Evolutionary conservation across 2,329 filamentous ascomycete genomes (phyloP).

Genomic region (Monilinia vaccinii-corymbosi): DNA sequence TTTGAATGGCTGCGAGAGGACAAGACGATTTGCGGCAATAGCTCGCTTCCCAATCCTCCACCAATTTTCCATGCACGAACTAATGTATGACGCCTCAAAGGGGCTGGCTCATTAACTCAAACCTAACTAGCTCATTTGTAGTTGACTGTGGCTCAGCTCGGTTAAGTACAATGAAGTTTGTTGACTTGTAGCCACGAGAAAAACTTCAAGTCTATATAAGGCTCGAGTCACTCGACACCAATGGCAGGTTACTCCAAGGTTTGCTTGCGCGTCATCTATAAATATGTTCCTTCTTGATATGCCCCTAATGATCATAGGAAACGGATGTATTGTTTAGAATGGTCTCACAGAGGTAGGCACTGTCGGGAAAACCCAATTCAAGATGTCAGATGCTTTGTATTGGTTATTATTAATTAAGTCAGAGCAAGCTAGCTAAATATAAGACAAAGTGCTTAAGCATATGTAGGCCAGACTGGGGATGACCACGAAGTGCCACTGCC

Average conservation of each 20-base stretch:
- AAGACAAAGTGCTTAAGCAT: not conserved
- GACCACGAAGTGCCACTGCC: slow-evolving; percentile 12
- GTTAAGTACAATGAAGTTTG: not conserved
- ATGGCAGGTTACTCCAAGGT: not conserved
- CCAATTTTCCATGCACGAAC: not conserved
- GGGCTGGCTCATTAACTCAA: not conserved
- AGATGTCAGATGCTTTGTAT: not conserved
- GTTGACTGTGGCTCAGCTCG: not conserved
- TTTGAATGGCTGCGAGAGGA: not conserved
- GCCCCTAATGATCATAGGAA: not conserved
- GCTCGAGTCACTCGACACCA: not conserved
- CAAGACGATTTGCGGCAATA: not conserved
- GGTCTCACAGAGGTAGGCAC: not conserved
- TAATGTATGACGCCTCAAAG: not conserved
- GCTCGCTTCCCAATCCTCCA: not conserved
- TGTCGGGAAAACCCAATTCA: not conserved
- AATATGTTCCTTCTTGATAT: not conserved
- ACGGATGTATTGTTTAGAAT: not conserved
- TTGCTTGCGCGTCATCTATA: slow-evolving; percentile 1
- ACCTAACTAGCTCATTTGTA: not conserved
- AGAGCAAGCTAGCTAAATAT: not conserved
- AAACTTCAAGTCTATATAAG: not conserved
- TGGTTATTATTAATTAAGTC: not conserved
- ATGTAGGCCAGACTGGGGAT: slow-evolving; percentile 17
- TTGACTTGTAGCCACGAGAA: not conserved